These are phyloP conservation scores for Talaromyces funiculosus DNA, from an alignment of 2,329 filamentous ascomycete species.

Conservation along the genomic window DNA sequence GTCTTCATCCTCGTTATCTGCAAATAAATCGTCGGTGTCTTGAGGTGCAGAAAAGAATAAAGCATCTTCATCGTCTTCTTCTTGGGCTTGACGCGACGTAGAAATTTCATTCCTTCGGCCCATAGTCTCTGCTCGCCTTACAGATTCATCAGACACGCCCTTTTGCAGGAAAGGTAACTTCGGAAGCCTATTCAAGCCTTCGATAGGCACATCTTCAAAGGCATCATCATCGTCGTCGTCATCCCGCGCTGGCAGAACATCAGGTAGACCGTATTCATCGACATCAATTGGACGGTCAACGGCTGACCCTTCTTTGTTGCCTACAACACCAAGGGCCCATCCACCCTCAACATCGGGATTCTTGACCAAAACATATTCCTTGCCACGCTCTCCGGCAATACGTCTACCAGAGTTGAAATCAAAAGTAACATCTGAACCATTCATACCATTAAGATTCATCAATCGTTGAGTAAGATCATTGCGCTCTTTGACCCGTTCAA, in stretches of 20 bases:
- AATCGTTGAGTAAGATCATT: conserved; percentile 91
- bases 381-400: conserved; percentile 67
- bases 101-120: conserved; percentile 46
- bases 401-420: conserved; percentile 52
- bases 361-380: conserved; percentile 93
- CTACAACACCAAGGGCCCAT: conserved; percentile 92
- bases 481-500: conserved; percentile 84
- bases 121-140: conserved; percentile 30
- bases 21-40: conserved; percentile 52
- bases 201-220: conserved; percentile 90
- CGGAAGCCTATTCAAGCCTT: conserved; percentile 78
- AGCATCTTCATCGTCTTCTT: conserved; percentile 41
- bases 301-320: conserved; percentile 71
- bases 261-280: conserved; percentile 55
- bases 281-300: conserved; percentile 88
- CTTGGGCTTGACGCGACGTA: conserved; percentile 29
- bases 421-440: conserved; percentile 63
- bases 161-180: conserved; percentile 47
- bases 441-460: conserved; percentile 93
- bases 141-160: conserved; percentile 32
- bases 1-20: conserved; percentile 60
- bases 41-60: conserved; percentile 51
- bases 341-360: conserved; percentile 93
- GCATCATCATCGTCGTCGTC: conserved; percentile 66
- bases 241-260: conserved; percentile 51